Evolutionary conservation across 2,329 filamentous ascomycete genomes (phyloP), one percentile per base, ranked within the genome.

Genomic region (Diaporthe amygdali): DNA sequence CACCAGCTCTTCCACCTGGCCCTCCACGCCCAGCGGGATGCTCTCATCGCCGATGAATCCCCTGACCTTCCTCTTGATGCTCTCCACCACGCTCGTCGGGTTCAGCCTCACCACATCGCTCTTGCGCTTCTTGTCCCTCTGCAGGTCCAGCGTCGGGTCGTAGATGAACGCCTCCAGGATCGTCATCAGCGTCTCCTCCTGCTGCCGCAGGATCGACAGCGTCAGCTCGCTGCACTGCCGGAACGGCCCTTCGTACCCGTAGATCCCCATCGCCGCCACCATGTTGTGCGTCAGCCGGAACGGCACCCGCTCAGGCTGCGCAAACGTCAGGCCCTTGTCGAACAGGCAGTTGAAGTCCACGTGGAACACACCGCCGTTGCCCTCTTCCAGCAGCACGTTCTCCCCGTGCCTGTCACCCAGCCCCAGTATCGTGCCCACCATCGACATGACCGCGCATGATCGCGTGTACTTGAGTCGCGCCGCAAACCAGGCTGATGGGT

Each of bases 301-400:
- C 2, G 96, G 97, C 1, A 99, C 96, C 37, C 93, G 87, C 82
- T 99, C 96, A 0, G 96, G 96, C 81, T 97, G 97, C 74, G 95
- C 92, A 79, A 99, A 98, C 0, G 95, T 98, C 49, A 96, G 89
- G 1, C 96, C 96, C 79, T 99, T 99, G 85, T 99, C 97, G 80
- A 99, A 99, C 5, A 99, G 90, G 81, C 97, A 99, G 83, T 99
- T 99, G 87, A 99, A 99, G 83, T 99, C 96, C 55, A 99, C 97
- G 82, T 99, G 96, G 82, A 99, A 94, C 2, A 97, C 91, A 66
- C 96, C 96, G 54, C 97, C 96, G 74, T 95, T 97, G 70, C 93
- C 93, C 83, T 98, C 94, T 81, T 98, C 95, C 39, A 99, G 91
- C 37, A 98, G 89, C 69, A 99, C 94, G 81, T 99, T 99, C 81